Conservation (phyloP, 2,329 filamentous ascomycete genomes). For the Phaeosphaeriaceae sp. region DNA sequence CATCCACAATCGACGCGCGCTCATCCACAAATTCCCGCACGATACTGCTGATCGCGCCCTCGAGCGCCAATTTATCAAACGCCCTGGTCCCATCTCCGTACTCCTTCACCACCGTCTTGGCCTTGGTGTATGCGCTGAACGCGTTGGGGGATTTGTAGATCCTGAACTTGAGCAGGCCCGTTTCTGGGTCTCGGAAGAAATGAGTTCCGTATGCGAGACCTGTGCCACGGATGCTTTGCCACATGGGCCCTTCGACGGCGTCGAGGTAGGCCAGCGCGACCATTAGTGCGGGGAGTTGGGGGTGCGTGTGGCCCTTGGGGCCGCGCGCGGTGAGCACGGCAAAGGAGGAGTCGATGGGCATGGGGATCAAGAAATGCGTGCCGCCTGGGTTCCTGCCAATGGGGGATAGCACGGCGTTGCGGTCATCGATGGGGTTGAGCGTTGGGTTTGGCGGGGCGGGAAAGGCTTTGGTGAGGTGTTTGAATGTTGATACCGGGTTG, state of each 20-base stretch:
- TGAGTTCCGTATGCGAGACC: slow-evolving; percentile 90
- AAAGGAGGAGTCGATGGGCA: slow-evolving; percentile 93
- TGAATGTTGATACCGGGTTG: slow-evolving; percentile 81
- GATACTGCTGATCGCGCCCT: slow-evolving; percentile 89
- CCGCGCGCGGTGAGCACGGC: slow-evolving; percentile 78
- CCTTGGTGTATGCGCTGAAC: slow-evolving; percentile 82
- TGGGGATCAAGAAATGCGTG: slow-evolving; percentile 80
- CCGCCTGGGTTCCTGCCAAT: slow-evolving; percentile 78
- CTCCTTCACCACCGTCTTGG: slow-evolving; percentile 74
- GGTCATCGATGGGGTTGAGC: slow-evolving; percentile 74
- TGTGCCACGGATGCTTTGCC: slow-evolving; percentile 90
- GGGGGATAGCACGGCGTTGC: slow-evolving; percentile 73
- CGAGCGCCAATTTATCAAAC: slow-evolving; percentile 82
- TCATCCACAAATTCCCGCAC: slow-evolving; percentile 87
- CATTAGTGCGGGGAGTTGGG: slow-evolving; percentile 80
- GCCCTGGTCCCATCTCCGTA: slow-evolving; percentile 74
- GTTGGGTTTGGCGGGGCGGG: slow-evolving; percentile 59
- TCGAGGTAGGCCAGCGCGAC: slow-evolving; percentile 93
- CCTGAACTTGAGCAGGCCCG: slow-evolving; percentile 80
- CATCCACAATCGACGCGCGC: slow-evolving; percentile 82
- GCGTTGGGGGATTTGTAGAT: slow-evolving; percentile 91
- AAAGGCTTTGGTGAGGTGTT: slow-evolving; percentile 60
- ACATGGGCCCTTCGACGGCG: slow-evolving; percentile 90
- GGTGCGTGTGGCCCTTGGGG: slow-evolving; percentile 76
- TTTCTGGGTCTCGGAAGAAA: slow-evolving; percentile 79